Conservation (phyloP, 2,329 filamentous ascomycete genomes). For the Fusarium napiforme region DNA sequence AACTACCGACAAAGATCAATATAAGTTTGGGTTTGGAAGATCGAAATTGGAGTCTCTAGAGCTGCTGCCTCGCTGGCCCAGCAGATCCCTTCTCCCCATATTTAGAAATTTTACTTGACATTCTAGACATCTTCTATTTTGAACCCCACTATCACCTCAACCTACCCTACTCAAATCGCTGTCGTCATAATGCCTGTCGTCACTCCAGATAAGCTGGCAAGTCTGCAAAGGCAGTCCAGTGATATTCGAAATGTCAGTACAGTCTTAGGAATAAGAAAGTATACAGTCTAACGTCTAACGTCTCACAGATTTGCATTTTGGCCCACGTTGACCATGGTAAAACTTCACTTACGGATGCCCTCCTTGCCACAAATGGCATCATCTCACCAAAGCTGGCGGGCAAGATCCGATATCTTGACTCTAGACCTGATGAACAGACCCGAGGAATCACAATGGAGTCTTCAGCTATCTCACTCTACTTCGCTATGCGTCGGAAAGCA, state of each 20-base stretch:
- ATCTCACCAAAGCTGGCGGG: constrained; percentile 97
- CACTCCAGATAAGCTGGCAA: constrained; percentile 87
- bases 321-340: constrained; percentile 99
- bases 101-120: constrained; percentile 3
- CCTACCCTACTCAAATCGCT: constrained; percentile 18
- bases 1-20: constrained; percentile 12
- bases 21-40: background rate
- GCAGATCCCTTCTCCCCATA: constrained; percentile 4
- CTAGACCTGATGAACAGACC: constrained; percentile 92
- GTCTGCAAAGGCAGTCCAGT: constrained; percentile 86
- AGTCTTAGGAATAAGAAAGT: background rate
- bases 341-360: constrained; percentile 93
- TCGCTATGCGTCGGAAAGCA: constrained; percentile 85
- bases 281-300: constrained; percentile 16
- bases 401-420: constrained; percentile 98
- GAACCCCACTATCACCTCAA: constrained; percentile 8
- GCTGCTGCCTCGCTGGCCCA: background rate
- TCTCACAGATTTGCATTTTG: constrained; percentile 84
- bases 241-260: constrained; percentile 88
- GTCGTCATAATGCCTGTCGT: constrained; percentile 84
- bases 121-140: background rate
- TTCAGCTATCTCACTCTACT: constrained; percentile 95
- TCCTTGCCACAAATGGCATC: constrained; percentile 98
- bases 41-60: constrained; percentile 4
- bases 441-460: constrained; percentile 99